These are phyloP conservation scores for Isoetes engelmannii DNA, from an alignment of 83 land plant species.

Conservation along the genomic window DNA sequence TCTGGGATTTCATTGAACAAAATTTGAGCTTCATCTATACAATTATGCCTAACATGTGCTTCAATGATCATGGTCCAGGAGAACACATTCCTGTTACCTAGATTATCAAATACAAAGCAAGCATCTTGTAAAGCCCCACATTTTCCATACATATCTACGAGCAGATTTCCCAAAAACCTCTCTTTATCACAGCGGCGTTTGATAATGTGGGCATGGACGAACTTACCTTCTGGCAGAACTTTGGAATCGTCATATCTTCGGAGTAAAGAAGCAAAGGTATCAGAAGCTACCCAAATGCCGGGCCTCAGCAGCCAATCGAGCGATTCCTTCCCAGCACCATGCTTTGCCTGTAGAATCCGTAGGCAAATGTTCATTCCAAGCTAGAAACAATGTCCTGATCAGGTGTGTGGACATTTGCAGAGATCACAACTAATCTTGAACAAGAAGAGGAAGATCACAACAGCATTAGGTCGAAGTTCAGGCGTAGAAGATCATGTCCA, in stretches of 20 bases:
- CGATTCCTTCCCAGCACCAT: no score
- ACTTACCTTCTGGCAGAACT: background rate
- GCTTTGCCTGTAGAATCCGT: no score
- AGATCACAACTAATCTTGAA: no score
- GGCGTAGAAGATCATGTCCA: no score
- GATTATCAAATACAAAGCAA: background rate
- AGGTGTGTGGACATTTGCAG: no score
- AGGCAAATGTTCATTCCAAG: no score
- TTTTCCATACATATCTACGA: constrained; percentile 1
- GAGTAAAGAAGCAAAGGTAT: background rate
- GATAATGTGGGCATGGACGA: constrained; percentile 1
- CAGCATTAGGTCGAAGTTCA: no score
- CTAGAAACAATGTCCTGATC: no score
- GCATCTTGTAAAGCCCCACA: background rate
- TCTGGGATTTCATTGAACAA: background rate
- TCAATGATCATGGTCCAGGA: constrained; percentile 7
- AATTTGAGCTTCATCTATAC: background rate
- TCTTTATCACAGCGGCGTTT: background rate
- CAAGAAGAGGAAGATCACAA: no score
- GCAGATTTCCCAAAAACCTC: background rate
- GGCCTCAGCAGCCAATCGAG: no score
- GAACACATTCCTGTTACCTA: constrained; percentile 1
- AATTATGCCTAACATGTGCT: background rate
- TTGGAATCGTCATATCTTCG: background rate
- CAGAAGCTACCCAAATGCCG: background rate